phyloP scores from a whole-genome alignment of 176 grass and related monocot genomes.

The Carex pumila region DNA sequence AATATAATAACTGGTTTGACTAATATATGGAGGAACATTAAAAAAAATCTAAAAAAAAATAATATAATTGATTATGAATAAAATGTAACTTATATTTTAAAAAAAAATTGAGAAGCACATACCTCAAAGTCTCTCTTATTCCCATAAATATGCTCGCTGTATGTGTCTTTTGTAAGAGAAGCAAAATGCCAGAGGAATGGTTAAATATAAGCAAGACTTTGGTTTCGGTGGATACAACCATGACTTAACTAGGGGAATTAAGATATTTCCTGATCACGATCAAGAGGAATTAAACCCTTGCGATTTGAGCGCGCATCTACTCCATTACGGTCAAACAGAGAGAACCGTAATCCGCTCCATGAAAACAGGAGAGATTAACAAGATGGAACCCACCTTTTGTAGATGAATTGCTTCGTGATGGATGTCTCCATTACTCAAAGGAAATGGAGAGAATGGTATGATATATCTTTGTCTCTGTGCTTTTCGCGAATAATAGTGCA shows the following conservation, averaged over 20 bases:
- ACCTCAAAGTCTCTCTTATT: not conserved
- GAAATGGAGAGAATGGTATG: not conserved
- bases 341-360: not conserved
- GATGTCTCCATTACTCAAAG: not conserved
- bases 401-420: not conserved
- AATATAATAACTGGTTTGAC: not conserved
- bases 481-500: not conserved
- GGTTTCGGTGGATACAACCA: slow-evolving; percentile 17
- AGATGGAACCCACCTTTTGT: no score
- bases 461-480: not conserved
- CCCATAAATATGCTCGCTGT: not conserved
- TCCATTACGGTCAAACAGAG: not conserved
- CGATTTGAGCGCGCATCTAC: not conserved
- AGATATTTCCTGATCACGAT: slow-evolving; percentile 14
- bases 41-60: not conserved
- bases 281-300: slow-evolving; percentile 12
- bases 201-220: not conserved
- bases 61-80: not conserved
- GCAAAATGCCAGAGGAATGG: not conserved
- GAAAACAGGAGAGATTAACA: not conserved
- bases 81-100: not conserved
- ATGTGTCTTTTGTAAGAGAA: not conserved
- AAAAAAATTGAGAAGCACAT: not conserved
- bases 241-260: slow-evolving; percentile 7
- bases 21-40: not conserved